Evolutionary conservation across 2,329 filamentous ascomycete genomes (phyloP).

Genomic region (Stemphylium beticola): DNA sequence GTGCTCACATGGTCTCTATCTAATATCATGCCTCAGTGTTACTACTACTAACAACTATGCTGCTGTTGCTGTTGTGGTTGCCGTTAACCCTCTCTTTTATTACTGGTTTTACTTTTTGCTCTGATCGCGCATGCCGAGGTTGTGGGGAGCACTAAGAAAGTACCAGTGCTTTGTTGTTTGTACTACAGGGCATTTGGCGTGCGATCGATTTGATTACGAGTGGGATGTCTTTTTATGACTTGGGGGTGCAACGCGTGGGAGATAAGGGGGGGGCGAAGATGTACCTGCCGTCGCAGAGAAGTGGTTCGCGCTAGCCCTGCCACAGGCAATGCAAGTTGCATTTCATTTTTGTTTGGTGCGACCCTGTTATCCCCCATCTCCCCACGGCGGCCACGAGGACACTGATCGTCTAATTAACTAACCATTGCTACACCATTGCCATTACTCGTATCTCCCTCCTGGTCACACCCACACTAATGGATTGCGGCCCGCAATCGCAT

Average conservation of each 20-base stretch:
- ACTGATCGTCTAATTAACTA: neutral
- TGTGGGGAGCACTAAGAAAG: neutral
- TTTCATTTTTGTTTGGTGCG: constrained; percentile 3
- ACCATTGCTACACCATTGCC: neutral
- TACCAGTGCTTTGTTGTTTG: constrained; percentile 6
- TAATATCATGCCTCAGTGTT: constrained; percentile 4
- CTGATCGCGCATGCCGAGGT: neutral
- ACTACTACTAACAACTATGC: neutral
- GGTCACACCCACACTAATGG: neutral
- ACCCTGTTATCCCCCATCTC: neutral
- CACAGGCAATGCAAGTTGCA: neutral
- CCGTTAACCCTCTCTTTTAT: neutral
- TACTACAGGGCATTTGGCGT: neutral
- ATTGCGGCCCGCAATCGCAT: neutral
- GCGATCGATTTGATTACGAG: neutral
- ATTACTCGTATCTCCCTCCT: neutral
- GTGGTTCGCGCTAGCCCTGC: constrained; percentile 11
- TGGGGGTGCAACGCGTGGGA: constrained; percentile 4
- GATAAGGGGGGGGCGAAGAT: constrained; percentile 8
- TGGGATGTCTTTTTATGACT: constrained; percentile 2
- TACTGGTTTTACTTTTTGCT: neutral
- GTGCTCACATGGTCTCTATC: neutral
- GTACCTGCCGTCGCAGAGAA: neutral
- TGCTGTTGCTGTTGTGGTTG: too few species aligned
- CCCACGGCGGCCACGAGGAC: too few species aligned